These are phyloP conservation scores for Arctium lappa DNA, from an alignment of 129 eudicot species.

Conservation along the genomic window DNA sequence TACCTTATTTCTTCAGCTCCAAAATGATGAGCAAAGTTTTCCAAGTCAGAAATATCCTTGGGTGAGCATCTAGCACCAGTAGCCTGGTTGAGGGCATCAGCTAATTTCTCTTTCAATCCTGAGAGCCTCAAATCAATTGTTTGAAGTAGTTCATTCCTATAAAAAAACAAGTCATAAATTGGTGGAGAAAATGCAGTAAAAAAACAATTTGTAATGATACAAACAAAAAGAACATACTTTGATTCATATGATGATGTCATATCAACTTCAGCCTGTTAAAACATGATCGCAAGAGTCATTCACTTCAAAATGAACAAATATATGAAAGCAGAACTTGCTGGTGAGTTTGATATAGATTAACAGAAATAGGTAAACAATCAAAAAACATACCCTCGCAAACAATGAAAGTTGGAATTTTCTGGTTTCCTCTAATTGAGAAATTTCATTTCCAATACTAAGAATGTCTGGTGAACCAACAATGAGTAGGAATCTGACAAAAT, in stretches of 20 bases:
- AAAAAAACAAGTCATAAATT: conserved; percentile 16
- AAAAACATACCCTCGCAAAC: conserved; percentile 32
- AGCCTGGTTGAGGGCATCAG: conserved; percentile 58
- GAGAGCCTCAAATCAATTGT: conserved; percentile 82
- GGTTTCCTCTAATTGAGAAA: conserved; percentile 82
- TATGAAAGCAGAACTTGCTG: not conserved
- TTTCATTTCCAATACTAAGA: conserved; percentile 55
- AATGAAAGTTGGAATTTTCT: conserved; percentile 77
- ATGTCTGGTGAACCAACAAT: conserved; percentile 52
- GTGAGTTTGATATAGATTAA: conserved; percentile 18
- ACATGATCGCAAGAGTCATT: conserved; percentile 14
- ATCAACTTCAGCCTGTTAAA: conserved; percentile 56
- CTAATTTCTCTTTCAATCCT: conserved; percentile 59
- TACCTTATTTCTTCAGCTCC: conserved; percentile 77
- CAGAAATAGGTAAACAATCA: conserved; percentile 19
- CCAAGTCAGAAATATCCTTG: conserved; percentile 51
- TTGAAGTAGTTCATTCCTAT: conserved; percentile 83
- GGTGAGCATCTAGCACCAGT: conserved; percentile 47
- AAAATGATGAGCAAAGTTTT: conserved; percentile 69
- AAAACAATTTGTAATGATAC: not conserved
- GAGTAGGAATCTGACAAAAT: conserved; percentile 54
- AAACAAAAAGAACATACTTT: conserved; percentile 51
- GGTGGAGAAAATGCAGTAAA: conserved; percentile 21
- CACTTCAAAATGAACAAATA: not conserved
- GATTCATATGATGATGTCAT: conserved; percentile 69